Evolutionary conservation across 2,329 filamentous ascomycete species (phyloP), one percentile per base, ranked within the genome.

Genomic region (Apiospora phragmitis): DNA sequence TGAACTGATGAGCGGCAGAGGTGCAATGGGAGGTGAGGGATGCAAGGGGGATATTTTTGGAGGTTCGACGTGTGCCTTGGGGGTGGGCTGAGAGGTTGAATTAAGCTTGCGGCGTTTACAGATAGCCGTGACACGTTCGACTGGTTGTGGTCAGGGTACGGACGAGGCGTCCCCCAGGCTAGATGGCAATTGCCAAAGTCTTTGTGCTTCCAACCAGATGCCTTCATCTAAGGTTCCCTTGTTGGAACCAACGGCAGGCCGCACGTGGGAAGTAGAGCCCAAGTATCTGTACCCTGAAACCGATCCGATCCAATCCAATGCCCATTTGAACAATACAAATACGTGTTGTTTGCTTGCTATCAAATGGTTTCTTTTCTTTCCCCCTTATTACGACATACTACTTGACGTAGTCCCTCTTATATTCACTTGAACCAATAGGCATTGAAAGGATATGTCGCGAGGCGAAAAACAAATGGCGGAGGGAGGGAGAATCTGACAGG

Each of bases 221-320:
- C 55, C 55, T n/a, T 62, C 55, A 32, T 62, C 55, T 62, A 62
- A 38, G 55, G 55, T 62, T 62, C 38, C 38, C 65, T 42, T 67
- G 65, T 67, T 67, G 38, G 65, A 67, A n/a, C 65, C 65, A 67
- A 67, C 65, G 42, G 42, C 65, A 42, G 29, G 42, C 65, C 65
- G 65, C 65, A 67, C 65, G 65, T 45, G 65, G 42, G n/a, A 67
- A 67, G 42, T 67, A 67, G 24, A 62, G 55, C 29, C 38, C 55
- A 62, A 38, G 55, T 62, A 62, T 35, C 55, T 62, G 55, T 38
- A 62, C 65, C 65, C 65, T 45, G 38, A 43, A 67, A 26, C 65
- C 62, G n/a, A 18, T 7, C 62, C 35, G 62, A 65, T 55, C 55
- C 32, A 38, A 59, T 32, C 26, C 35, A 24, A 8, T 35, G 3